These are phyloP conservation scores for Myxozyma lipomycoides DNA, from an alignment of 805 yeast species.

Conservation along the genomic window DNA sequence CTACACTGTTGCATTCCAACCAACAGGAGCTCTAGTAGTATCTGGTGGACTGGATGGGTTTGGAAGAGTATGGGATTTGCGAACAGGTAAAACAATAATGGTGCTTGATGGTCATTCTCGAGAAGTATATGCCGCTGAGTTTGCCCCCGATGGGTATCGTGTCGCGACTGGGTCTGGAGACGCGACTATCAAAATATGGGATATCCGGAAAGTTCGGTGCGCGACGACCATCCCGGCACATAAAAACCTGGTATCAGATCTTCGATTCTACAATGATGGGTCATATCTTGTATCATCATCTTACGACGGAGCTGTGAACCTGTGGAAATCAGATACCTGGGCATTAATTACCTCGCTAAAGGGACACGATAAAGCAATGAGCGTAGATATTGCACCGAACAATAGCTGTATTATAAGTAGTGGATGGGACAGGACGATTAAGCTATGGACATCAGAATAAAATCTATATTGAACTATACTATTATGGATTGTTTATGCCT, in stretches of 20 bases:
- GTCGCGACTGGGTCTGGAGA: constrained; percentile 84
- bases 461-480: neutral
- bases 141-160: constrained; percentile 72
- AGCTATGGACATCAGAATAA: constrained; percentile 48
- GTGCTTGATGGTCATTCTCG: constrained; percentile 63
- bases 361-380: constrained; percentile 69
- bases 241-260: constrained; percentile 62
- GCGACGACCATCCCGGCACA: constrained; percentile 65
- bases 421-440: constrained; percentile 83
- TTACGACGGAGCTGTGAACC: constrained; percentile 63
- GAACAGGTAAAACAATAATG: constrained; percentile 66
- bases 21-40: constrained; percentile 70
- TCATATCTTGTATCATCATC: constrained; percentile 56
- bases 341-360: constrained; percentile 47
- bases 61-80: constrained; percentile 76
- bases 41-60: constrained; percentile 77
- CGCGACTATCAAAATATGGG: constrained; percentile 80
- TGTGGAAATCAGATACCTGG: constrained; percentile 72
- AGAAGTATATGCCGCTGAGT: constrained; percentile 66
- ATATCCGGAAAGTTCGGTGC: constrained; percentile 53
- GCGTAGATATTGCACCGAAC: constrained; percentile 52
- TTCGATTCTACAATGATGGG: constrained; percentile 51
- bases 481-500: constrained; percentile 4
- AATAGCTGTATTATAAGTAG: constrained; percentile 51
- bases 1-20: constrained; percentile 56